phyloP scores from a whole-genome alignment of 495 filamentous ascomycete genomes.

The Penicillium odoratum region DNA sequence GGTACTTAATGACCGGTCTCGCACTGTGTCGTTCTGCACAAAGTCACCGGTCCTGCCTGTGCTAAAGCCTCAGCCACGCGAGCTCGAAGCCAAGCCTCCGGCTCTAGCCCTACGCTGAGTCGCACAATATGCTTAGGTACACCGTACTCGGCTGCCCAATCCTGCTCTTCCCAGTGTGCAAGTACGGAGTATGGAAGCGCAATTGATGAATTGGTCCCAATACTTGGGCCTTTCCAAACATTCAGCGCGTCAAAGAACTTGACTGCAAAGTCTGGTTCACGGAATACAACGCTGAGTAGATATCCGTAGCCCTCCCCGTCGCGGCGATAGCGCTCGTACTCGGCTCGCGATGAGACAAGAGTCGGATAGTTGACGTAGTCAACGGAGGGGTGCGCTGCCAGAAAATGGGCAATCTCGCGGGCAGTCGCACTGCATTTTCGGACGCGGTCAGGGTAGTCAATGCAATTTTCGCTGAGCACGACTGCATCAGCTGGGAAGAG shows the following conservation, averaged over 20 bases:
- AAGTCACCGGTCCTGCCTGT: too few species aligned
- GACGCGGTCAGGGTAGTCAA: constrained; percentile 20
- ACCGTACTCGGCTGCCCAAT: constrained; percentile 23
- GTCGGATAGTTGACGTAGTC: constrained; percentile 20
- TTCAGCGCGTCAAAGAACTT: constrained; percentile 24
- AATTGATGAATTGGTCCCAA: constrained; percentile 28
- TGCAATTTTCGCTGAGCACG: constrained; percentile 15
- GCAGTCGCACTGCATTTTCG: constrained; percentile 16
- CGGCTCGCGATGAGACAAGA: neutral
- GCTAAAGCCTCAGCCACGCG: too few species aligned
- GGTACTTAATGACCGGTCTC: too few species aligned
- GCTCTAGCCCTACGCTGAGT: constrained; percentile 27
- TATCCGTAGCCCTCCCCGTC: constrained; percentile 22
- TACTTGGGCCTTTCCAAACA: constrained; percentile 24
- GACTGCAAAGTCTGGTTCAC: constrained; percentile 12
- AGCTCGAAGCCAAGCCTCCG: too few species aligned
- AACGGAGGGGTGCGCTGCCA: constrained; percentile 14
- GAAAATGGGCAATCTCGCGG: constrained; percentile 10
- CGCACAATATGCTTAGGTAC: constrained; percentile 22
- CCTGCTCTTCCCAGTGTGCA: constrained; percentile 19
- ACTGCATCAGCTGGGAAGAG: constrained; percentile 23
- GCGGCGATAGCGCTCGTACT: constrained; percentile 20
- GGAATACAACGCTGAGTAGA: constrained; percentile 20
- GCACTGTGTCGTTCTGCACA: too few species aligned
- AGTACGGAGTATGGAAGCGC: constrained; percentile 20